Evolutionary conservation across 2,329 filamentous ascomycete species (phyloP), one percentile per base, ranked within the genome.

Genomic region (Hymenoscyphus fraxineus): DNA sequence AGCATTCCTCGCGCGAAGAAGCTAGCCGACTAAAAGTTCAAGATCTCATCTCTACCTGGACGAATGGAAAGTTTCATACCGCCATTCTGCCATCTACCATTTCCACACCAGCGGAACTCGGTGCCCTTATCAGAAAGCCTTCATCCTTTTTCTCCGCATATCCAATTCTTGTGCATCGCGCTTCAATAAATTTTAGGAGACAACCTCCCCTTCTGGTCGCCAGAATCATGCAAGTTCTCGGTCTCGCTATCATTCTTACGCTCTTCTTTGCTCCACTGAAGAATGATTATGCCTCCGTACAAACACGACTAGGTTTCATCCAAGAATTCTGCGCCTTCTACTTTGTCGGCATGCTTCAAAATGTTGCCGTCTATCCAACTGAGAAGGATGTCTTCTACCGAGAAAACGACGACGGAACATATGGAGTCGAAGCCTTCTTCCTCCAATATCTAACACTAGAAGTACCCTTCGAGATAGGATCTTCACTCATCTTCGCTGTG

Each of bases 301-400:
- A 93, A 74, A 91, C 87, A 60, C 84, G 90, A 1, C 83, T 93
- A 70, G 90, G 90, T 0, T 89, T 92, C 69, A 79, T 92, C 0
- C 87, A 92, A 68, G 85, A 93, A 72, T 82, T 92, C 38, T 84
- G 86, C 0, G 87, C 89, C 0, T 84, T 91, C 41, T 90, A 90
- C 75, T 90, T 90, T 69, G 85, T 91, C 1, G 90, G 90, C 35
- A 92, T 93, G 89, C 81, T 93, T 13, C 89, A 93, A 74, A 92
- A 92, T 71, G 87, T 92, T 3, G 88, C 89, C 2, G 82, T 91
- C 7, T 92, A 92, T 72, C 90, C 90, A 0, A 79, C 79, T 51
- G 90, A 92, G 72, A 82, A 88, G 3, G 88, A 91, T 64, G 89
- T 92, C 0, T 93, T 92, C 74, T 91, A 92, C 72, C 84, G 88